phyloP scores from a whole-genome alignment of 2,329 filamentous ascomycete species.

The Neonectria hederae region DNA sequence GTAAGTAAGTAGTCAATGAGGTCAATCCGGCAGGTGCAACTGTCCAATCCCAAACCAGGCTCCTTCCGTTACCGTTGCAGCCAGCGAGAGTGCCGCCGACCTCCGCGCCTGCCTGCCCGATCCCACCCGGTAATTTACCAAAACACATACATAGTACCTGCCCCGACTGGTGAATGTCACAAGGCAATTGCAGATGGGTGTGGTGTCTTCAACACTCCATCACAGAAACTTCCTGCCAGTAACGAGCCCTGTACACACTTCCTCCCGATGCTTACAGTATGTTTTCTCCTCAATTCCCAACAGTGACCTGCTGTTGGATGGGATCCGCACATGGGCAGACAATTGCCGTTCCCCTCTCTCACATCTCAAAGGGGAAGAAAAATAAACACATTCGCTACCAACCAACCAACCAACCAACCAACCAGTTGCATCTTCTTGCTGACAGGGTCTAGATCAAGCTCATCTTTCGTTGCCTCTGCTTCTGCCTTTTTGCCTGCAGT shows the following conservation, averaged over 20 bases:
- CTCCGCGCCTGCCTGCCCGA: constrained; percentile 9
- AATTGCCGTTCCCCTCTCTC: neutral
- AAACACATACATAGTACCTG: too few relatives aligned
- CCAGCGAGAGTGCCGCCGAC: constrained; percentile 5
- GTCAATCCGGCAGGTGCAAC: constrained; percentile 17
- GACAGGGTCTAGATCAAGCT: constrained; percentile 27
- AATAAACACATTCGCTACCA: neutral
- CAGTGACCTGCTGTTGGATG: constrained; percentile 1
- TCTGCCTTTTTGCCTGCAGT: neutral
- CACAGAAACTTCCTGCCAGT: neutral
- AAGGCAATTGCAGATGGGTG: neutral
- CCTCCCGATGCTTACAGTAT: neutral
- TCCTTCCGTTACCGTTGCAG: constrained; percentile 18
- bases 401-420: constrained; percentile 10
- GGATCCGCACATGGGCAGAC: neutral
- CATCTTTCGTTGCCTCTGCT: constrained; percentile 15
- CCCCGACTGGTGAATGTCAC: too few relatives aligned
- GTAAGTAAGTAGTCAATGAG: neutral
- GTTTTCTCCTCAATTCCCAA: constrained; percentile 6
- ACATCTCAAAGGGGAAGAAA: neutral
- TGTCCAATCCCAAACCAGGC: neutral
- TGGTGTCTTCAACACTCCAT: constrained; percentile 18
- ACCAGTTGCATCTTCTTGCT: neutral
- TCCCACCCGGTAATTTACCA: constrained; percentile 16
- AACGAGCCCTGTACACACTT: neutral